Conservation (phyloP, 148 eudicot species). For the Mesembryanthemum crystallinum region DNA sequence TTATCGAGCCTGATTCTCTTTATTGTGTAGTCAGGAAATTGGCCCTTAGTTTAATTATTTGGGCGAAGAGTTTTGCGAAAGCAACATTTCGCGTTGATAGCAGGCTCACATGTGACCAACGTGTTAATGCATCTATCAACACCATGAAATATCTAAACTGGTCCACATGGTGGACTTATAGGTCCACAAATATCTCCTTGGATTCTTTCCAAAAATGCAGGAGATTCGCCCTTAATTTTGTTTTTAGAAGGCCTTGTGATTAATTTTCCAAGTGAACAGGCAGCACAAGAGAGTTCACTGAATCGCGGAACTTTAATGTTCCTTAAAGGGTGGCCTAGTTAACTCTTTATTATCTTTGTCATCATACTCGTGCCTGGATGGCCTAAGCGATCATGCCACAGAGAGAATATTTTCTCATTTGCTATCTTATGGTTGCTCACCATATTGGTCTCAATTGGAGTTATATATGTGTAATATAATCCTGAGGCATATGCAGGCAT, state of each 20-base stretch:
- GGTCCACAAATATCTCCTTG: conserved; percentile 7
- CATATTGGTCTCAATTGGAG: not conserved
- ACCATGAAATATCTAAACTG: conserved; percentile 5
- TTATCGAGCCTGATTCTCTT: not conserved
- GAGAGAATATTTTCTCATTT: not conserved
- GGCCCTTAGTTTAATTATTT: not conserved
- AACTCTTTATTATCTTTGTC: not conserved
- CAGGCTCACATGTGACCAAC: not conserved
- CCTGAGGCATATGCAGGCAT: not conserved
- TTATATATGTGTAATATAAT: not conserved
- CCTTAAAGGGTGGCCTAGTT: not conserved
- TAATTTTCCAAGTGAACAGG: not conserved
- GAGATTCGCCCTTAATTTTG: not conserved
- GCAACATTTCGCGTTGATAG: not conserved
- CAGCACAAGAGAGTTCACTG: not conserved
- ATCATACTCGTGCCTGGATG: not conserved
- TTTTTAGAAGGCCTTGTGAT: not conserved
- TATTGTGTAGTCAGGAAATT: not conserved
- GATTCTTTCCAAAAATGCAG: conserved; percentile 8
- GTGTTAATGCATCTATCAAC: conserved; percentile 1
- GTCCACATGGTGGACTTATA: not conserved
- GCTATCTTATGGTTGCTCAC: not conserved
- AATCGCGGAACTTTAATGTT: not conserved
- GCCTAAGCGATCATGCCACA: not conserved
- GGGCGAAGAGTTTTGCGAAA: too few species aligned